Evolutionary conservation across 768 basidiomycete genomes (phyloP).

Genomic region (Amanita pseudoporphyria): DNA sequence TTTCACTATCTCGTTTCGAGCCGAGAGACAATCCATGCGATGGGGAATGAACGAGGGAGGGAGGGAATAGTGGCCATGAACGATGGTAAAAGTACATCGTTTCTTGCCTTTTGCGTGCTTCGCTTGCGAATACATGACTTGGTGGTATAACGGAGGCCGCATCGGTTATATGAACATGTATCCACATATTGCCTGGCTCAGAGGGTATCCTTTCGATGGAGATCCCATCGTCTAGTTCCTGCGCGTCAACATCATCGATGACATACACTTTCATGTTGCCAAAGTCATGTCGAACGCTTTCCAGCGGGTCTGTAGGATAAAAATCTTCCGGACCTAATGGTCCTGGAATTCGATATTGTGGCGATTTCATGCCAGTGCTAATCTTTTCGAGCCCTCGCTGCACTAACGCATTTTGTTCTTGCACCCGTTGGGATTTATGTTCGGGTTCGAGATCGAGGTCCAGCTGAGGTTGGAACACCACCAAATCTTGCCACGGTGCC

Average conservation of each 20-base stretch:
- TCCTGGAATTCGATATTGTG: slow-evolving; percentile 2
- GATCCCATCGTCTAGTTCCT: slow-evolving; percentile 91
- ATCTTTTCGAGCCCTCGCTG: slow-evolving; percentile 16
- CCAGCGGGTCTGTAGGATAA: slow-evolving; percentile 52
- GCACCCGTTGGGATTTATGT: slow-evolving; percentile 15
- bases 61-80: slow-evolving; percentile 68
- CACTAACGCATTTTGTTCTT: slow-evolving; percentile 19
- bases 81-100: slow-evolving; percentile 60
- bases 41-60: slow-evolving; percentile 36
- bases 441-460: slow-evolving; percentile 25
- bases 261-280: slow-evolving; percentile 74
- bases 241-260: slow-evolving; percentile 69
- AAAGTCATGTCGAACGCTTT: slow-evolving; percentile 77
- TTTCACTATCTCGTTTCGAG: slow-evolving; percentile 18
- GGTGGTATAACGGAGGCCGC: slow-evolving; percentile 76
- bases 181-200: slow-evolving; percentile 58
- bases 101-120: slow-evolving; percentile 41
- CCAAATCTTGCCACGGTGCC: slow-evolving; percentile 73
- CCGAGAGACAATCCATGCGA: slow-evolving; percentile 32
- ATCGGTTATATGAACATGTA: slow-evolving; percentile 91
- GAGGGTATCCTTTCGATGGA: slow-evolving; percentile 63
- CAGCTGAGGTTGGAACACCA: slow-evolving; percentile 28
- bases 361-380: background rate
- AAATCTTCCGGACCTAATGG: slow-evolving; percentile 57
- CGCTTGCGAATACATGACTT: slow-evolving; percentile 46